phyloP scores from a whole-genome alignment of 164 flowering plant species.

The Annona squamosa region DNA sequence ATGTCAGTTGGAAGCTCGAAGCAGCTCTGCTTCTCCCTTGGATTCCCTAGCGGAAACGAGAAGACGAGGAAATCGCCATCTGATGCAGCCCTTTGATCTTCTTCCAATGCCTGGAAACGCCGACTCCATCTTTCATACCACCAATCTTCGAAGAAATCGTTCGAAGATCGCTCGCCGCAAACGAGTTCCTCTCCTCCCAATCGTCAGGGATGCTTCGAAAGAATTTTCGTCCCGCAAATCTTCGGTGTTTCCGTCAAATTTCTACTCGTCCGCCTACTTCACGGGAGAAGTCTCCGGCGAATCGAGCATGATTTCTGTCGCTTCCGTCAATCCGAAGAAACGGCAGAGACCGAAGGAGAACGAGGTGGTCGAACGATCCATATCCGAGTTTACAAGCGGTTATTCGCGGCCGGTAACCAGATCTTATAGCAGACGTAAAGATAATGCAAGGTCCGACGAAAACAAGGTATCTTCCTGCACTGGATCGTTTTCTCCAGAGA shows the following conservation, averaged over 20 bases:
- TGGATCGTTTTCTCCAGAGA: conserved; percentile 18
- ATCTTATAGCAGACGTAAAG: conserved; percentile 18
- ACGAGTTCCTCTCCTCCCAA: conserved; percentile 36
- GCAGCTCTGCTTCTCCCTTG: background rate
- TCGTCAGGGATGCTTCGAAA: conserved; percentile 10
- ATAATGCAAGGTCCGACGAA: conserved; percentile 6
- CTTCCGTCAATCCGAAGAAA: conserved; percentile 11
- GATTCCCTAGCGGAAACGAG: background rate
- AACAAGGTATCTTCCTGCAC: conserved; percentile 19
- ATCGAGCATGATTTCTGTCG: conserved; percentile 27
- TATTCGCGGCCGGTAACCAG: conserved; percentile 31
- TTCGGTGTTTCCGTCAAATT: conserved; percentile 19
- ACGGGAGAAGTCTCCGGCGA: conserved; percentile 30
- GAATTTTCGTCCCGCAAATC: conserved; percentile 1
- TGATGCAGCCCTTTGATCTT: background rate
- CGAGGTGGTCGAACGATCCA: conserved; percentile 12
- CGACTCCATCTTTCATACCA: conserved; percentile 2
- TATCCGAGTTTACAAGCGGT: conserved; percentile 1
- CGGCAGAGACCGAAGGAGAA: conserved; percentile 15
- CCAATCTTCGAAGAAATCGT: conserved; percentile 23
- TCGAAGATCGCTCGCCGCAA: conserved; percentile 48
- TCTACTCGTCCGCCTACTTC: conserved; percentile 27
- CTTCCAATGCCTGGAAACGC: conserved; percentile 4
- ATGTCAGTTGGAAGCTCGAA: background rate
- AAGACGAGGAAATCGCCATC: background rate